phyloP scores from a whole-genome alignment of 2,329 filamentous ascomycete species.

The Calonectria pseudoreteaudii region DNA sequence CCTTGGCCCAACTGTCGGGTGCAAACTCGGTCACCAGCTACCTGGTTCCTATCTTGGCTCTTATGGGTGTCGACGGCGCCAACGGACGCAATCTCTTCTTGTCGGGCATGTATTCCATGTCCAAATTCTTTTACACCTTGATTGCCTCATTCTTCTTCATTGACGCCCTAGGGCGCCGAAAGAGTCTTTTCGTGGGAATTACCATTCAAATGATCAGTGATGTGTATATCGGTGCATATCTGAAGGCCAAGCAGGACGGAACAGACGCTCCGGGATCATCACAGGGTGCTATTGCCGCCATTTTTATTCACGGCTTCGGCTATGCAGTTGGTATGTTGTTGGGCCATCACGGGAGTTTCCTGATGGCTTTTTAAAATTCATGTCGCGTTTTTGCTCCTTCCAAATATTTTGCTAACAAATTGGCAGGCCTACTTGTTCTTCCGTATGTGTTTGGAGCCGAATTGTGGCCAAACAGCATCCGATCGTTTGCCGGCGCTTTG shows the following conservation, averaged over 20 bases:
- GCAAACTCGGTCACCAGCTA: constrained; percentile 58
- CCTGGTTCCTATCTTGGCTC: constrained; percentile 54
- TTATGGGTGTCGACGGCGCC: constrained; percentile 41
- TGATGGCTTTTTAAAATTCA: neutral
- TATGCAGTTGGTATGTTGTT: constrained; percentile 48
- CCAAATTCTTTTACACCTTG: constrained; percentile 56
- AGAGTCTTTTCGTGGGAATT: constrained; percentile 51
- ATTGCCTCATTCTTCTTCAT: constrained; percentile 58
- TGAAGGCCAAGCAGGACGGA: constrained; percentile 48
- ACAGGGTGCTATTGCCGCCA: constrained; percentile 54
- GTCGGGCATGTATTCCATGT: constrained; percentile 55
- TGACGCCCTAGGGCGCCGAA: constrained; percentile 55
- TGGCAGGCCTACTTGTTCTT: constrained; percentile 49
- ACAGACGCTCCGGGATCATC: constrained; percentile 43
- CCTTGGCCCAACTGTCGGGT: constrained; percentile 57
- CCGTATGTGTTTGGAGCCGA: constrained; percentile 54
- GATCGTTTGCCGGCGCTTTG: constrained; percentile 18
- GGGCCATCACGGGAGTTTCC: neutral
- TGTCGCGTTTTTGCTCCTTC: neutral
- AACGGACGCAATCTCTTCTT: constrained; percentile 51
- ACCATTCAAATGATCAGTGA: constrained; percentile 53
- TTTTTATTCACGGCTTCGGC: constrained; percentile 59
- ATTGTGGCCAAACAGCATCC: constrained; percentile 24
- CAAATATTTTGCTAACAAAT: neutral
- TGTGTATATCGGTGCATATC: constrained; percentile 54